Percentiles rank a stretch among this genome's conserved stretches.
phyloP scores from a whole-genome alignment of 225 moss, liverwort and hornwort genomes.

The Rhytidiadelphus loreus region DNA sequence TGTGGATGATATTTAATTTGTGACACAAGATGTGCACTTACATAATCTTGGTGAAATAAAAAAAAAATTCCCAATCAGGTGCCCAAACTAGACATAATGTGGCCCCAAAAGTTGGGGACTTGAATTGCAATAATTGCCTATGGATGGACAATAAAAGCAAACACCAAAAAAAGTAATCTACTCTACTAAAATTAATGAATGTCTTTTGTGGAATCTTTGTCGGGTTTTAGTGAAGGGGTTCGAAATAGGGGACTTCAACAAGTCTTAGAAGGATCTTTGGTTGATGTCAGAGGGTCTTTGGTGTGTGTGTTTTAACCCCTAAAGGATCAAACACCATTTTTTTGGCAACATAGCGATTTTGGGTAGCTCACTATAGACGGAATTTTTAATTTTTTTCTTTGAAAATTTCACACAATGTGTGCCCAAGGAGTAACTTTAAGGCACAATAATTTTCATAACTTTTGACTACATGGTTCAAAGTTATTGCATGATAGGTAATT shows the following conservation, averaged over 20 bases:
- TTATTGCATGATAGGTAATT: no score
- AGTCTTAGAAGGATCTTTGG: fast-evolving
- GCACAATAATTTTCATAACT: no score
- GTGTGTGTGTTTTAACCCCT: no score
- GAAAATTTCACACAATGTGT: no score
- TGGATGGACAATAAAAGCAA: not conserved
- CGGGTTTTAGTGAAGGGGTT: fast-evolving
- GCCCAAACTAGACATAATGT: fast-evolving
- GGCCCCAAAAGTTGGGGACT: fast-evolving
- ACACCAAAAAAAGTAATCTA: no score
- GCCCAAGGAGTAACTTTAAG: no score
- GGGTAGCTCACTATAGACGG: no score
- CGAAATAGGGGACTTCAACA: not conserved
- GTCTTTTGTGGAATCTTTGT: not conserved
- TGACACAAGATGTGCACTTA: not conserved
- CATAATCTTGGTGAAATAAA: not conserved
- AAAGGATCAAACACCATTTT: no score
- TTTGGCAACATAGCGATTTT: no score
- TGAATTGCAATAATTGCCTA: not conserved
- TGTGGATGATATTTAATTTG: not conserved
- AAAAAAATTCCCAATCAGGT: fast-evolving
- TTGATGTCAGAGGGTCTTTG: fast-evolving
- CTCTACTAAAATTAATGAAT: fast-evolving
- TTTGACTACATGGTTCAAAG: no score
- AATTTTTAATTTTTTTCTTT: no score